A percentile compares a stretch with the other conserved stretches of the same genome.
phyloP scores from a whole-genome alignment of 352 stramenopile genomes.

The Aphanomyces astaci region DNA sequence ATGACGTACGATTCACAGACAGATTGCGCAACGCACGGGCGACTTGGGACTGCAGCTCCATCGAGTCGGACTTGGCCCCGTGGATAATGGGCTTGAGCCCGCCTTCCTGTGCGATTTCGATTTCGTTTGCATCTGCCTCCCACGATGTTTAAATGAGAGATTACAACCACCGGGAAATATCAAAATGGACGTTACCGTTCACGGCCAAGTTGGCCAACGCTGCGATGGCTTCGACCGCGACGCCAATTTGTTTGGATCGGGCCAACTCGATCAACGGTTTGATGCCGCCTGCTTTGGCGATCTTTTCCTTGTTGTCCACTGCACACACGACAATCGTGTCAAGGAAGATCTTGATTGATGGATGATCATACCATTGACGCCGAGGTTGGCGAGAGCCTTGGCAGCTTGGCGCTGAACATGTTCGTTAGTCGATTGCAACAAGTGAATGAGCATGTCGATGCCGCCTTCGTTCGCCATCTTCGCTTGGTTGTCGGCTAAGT shows the following conservation, averaged over 20 bases:
- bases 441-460: slow-evolving; percentile 90
- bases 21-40: slow-evolving; percentile 90
- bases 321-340: too few species aligned
- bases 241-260: slow-evolving; percentile 74
- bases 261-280: slow-evolving; percentile 74
- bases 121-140: slow-evolving; percentile 87
- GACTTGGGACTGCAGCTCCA: slow-evolving; percentile 83
- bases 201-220: slow-evolving; percentile 92
- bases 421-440: slow-evolving; percentile 78
- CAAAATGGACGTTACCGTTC: too few species aligned
- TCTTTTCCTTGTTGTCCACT: slow-evolving; percentile 91
- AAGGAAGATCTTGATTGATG: not conserved
- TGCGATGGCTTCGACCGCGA: slow-evolving; percentile 88
- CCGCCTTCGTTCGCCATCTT: slow-evolving; percentile 90
- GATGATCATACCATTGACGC: slow-evolving; percentile 68
- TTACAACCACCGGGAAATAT: too few species aligned
- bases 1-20: slow-evolving; percentile 82
- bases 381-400: slow-evolving; percentile 91
- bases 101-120: slow-evolving; percentile 83
- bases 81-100: slow-evolving; percentile 88
- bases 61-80: slow-evolving; percentile 59
- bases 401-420: slow-evolving; percentile 89
- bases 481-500: slow-evolving; percentile 87
- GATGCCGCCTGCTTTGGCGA: slow-evolving; percentile 86
- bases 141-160: too few species aligned